Conservation (phyloP, 306 rosid species). For the Castanea sativa region DNA sequence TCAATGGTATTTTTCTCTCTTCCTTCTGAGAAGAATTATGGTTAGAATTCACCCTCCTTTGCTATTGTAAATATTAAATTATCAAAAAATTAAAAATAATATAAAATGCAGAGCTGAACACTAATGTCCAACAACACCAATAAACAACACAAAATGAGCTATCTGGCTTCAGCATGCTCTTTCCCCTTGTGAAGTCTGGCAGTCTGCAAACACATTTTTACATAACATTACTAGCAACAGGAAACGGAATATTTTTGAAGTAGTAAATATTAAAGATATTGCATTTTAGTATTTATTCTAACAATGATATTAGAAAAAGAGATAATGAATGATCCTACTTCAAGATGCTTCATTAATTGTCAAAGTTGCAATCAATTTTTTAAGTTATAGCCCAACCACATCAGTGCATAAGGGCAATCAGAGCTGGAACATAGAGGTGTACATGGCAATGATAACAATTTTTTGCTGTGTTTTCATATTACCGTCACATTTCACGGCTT, state of each 20-base stretch:
- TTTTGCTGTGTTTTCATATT: background rate
- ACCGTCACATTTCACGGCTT: background rate
- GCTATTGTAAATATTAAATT: too few relatives aligned
- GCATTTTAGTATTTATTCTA: too few relatives aligned
- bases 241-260: background rate
- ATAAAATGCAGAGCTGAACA: background rate
- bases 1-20: too few relatives aligned
- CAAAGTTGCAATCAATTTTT: background rate
- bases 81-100: too few relatives aligned
- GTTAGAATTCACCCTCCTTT: too few relatives aligned
- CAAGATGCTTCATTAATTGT: background rate
- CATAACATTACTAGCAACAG: background rate
- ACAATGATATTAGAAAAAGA: background rate
- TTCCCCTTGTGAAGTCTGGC: conserved; percentile 78
- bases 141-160: background rate
- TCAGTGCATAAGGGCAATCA: background rate
- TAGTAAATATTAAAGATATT: too few relatives aligned
- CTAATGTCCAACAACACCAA: background rate
- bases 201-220: conserved; percentile 36
- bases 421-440: background rate
- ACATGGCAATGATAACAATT: background rate
- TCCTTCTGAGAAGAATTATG: too few relatives aligned
- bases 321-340: background rate
- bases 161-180: conserved; percentile 74
- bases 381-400: background rate